Percentiles rank a stretch among this genome's conserved stretches.
phyloP scores from a whole-genome alignment of 1,284 basidiomycete species.

The Tilletia indica region DNA sequence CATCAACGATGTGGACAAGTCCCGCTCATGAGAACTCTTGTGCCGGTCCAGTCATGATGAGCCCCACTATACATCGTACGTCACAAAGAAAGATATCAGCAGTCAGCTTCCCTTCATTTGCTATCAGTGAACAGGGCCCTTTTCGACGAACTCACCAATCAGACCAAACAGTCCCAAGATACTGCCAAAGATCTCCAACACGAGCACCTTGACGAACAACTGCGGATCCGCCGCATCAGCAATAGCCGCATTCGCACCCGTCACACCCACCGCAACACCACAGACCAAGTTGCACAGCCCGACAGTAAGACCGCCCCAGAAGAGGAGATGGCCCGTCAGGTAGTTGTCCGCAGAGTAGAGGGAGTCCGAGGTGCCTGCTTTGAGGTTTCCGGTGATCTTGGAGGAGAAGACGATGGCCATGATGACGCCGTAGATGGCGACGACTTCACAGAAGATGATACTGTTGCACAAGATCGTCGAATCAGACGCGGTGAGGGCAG shows the following conservation, averaged over 20 bases:
- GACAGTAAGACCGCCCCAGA: slow-evolving; percentile 54
- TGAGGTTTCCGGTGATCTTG: slow-evolving; percentile 50
- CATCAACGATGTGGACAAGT: too few relatives aligned
- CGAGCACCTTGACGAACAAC: slow-evolving; percentile 51
- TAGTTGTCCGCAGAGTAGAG: slow-evolving; percentile 50
- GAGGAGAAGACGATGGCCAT: slow-evolving; percentile 55
- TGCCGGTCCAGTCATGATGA: slow-evolving; percentile 24
- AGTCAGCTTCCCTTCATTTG: background rate
- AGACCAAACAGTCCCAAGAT: slow-evolving; percentile 54
- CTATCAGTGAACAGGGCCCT: background rate
- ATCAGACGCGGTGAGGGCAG: background rate
- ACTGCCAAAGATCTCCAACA: slow-evolving; percentile 47
- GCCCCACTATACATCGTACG: slow-evolving; percentile 15
- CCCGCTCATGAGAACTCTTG: slow-evolving; percentile 19
- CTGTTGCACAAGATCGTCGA: slow-evolving; percentile 22
- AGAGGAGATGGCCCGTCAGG: slow-evolving; percentile 50
- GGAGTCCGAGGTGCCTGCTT: slow-evolving; percentile 30
- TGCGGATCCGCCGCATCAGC: slow-evolving; percentile 55
- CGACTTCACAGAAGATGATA: slow-evolving; percentile 98
- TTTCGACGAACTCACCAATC: slow-evolving; percentile 29
- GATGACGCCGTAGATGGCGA: slow-evolving; percentile 91
- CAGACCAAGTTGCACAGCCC: slow-evolving; percentile 54
- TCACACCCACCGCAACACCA: slow-evolving; percentile 53
- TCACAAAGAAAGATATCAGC: background rate
- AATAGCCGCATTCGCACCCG: slow-evolving; percentile 52